Evolutionary conservation across 495 filamentous ascomycete species (phyloP), one percentile per base, ranked within the genome.

Genomic region (Lasiosphaeris hirsuta): DNA sequence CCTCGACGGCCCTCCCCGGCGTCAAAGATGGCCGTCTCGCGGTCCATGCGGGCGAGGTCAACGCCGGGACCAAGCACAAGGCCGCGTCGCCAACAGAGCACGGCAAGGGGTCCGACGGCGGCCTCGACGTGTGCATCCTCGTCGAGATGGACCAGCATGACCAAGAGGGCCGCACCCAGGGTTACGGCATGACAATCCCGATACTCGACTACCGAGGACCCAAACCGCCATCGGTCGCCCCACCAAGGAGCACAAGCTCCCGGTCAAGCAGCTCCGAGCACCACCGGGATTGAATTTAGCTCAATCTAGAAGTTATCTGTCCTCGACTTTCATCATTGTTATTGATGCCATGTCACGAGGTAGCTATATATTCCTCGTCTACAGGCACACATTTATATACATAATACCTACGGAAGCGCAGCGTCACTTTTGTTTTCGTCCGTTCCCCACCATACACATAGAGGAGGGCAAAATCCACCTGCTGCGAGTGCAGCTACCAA

Each of bases 141-240:
- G 84, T 92, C 23, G 89, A 92, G 72, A 84, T 85, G 54, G 79
- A 89, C 65, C 85, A 86, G 57, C 82, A 84, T 54, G 76, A 90
- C 63, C 69, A 66, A 10, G 65, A 82, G 45, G 89, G 86, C 10
- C 69, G 72, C 56, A 89, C 89, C 1, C 75, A 86, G 59, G 77
- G 78, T 13, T 91, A 91, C 66, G 89, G 86, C 36, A 80, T 91
- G 57, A 85, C 72, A n/a, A 75, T 84, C 34, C 81, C 80, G 10
- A 30, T 48, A 19, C 68, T 84, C 23, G 65, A 67, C 23, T 80
- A 78, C 19, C 48, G 62, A 8, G 59, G 66, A 7, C 68, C 66
- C 1, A 72, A 64, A 57, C 62, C 66, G 30, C 49, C 54, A 9
- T 52, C 52, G 17, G 41, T 62, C 11, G 40, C 60, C 47, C 44